Conservation (phyloP, 2,329 filamentous ascomycete genomes). For the Ophiocordyceps unilateralis region DNA sequence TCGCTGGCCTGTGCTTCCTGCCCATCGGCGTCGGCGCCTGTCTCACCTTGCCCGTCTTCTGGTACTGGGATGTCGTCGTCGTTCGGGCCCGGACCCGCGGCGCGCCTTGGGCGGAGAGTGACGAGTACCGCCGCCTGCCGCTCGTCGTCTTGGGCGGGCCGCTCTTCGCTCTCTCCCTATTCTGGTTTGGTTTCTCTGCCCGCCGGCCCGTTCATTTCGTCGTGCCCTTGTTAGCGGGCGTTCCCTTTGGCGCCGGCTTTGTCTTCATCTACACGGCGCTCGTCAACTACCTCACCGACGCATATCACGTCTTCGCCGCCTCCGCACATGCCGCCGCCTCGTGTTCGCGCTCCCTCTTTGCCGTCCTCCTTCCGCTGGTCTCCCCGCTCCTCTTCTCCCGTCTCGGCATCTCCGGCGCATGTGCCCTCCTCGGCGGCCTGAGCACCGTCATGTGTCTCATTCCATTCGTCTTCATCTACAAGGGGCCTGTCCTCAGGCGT, state of each 20-base stretch:
- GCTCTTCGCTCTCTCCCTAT: constrained; percentile 36
- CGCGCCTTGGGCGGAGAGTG: constrained; percentile 39
- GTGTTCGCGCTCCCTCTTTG: constrained; percentile 83
- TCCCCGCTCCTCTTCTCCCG: constrained; percentile 29
- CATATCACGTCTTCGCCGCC: constrained; percentile 50
- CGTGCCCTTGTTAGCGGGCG: constrained; percentile 39
- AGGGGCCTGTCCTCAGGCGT: constrained; percentile 34
- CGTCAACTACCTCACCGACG: constrained; percentile 47
- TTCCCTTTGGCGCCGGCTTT: constrained; percentile 45
- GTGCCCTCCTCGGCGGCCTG: constrained; percentile 32
- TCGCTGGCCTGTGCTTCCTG: constrained; percentile 50
- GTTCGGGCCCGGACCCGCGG: constrained; percentile 28
- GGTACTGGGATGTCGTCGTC: constrained; percentile 46
- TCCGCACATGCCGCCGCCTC: constrained; percentile 72
- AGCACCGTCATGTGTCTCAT: constrained; percentile 31
- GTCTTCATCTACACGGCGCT: constrained; percentile 46
- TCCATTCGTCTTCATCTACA: constrained; percentile 36
- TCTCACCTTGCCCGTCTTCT: constrained; percentile 42
- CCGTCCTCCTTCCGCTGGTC: constrained; percentile 49
- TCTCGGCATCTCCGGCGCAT: constrained; percentile 31
- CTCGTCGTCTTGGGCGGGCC: constrained; percentile 56
- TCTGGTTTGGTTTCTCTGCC: constrained; percentile 46
- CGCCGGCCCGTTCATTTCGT: constrained; percentile 29
- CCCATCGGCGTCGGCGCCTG: constrained; percentile 48
- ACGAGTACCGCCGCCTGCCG: constrained; percentile 54